Evolutionary conservation across 495 filamentous ascomycete species (phyloP).

Genomic region (Xylaria nigripes): DNA sequence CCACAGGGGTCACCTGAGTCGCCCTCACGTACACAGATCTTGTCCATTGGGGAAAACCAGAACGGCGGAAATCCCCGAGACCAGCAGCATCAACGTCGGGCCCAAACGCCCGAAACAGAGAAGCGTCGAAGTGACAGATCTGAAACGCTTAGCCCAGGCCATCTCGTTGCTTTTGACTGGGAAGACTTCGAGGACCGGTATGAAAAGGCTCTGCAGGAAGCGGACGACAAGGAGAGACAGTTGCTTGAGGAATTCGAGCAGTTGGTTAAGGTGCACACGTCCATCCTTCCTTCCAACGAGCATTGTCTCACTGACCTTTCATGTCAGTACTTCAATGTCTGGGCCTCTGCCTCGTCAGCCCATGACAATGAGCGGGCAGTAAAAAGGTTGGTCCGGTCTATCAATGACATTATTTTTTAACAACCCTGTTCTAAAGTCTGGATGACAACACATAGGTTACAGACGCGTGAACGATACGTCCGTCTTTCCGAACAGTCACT

Average conservation of each 20-base stretch:
- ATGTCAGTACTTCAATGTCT: constrained; percentile 57
- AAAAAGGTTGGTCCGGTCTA: constrained; percentile 40
- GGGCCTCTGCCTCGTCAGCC: constrained; percentile 55
- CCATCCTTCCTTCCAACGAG: not conserved
- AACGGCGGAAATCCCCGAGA: constrained; percentile 6
- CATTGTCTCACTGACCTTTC: constrained; percentile 1
- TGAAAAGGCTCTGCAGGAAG: constrained; percentile 48
- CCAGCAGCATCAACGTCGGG: constrained; percentile 18
- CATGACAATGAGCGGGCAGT: constrained; percentile 63
- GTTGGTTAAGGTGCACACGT: constrained; percentile 47
- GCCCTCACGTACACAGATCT: constrained; percentile 23
- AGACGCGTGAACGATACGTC: constrained; percentile 68
- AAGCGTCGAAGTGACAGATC: constrained; percentile 25
- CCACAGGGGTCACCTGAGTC: constrained; percentile 30
- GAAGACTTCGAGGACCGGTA: constrained; percentile 59
- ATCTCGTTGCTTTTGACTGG: constrained; percentile 53
- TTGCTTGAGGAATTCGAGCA: constrained; percentile 55
- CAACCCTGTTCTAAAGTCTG: not conserved
- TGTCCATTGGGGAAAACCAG: constrained; percentile 35
- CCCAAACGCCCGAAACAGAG: constrained; percentile 21
- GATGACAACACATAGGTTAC: constrained; percentile 39
- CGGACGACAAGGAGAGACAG: constrained; percentile 51
- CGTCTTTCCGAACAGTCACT: constrained; percentile 58
- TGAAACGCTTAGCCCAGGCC: constrained; percentile 35
- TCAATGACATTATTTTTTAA: not conserved